Conservation (phyloP, 1,284 basidiomycete species). For the Cryptococcus sp. region DNA sequence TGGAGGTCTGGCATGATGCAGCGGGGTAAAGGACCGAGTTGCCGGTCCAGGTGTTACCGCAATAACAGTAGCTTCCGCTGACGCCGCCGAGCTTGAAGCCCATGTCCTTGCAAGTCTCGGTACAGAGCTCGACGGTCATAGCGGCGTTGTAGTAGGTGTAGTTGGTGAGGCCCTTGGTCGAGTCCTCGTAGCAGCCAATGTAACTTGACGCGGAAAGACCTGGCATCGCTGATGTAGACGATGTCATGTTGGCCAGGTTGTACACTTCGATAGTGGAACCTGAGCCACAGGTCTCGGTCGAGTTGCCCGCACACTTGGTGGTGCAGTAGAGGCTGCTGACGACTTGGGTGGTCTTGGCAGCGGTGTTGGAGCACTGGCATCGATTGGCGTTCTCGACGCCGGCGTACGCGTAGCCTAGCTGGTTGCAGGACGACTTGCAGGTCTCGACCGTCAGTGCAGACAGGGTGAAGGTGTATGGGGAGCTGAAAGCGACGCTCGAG, state of each 20-base stretch:
- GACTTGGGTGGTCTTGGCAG: constrained; percentile 10
- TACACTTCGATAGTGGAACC: constrained; percentile 18
- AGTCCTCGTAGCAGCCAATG: constrained; percentile 20
- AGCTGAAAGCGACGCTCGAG: constrained; percentile 16
- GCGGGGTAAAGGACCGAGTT: constrained; percentile 13
- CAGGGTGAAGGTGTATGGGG: constrained; percentile 23
- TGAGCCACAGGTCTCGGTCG: constrained; percentile 28
- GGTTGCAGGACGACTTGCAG: constrained; percentile 34
- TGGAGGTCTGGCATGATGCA: constrained; percentile 22
- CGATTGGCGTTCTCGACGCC: constrained; percentile 22
- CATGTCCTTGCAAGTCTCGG: constrained; percentile 23
- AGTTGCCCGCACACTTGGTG: constrained; percentile 27
- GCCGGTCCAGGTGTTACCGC: constrained; percentile 27
- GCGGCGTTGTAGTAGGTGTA: constrained; percentile 21
- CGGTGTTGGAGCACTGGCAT: constrained; percentile 18
- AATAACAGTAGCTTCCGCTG: constrained; percentile 26
- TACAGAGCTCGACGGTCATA: constrained; percentile 29
- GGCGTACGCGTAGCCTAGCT: constrained; percentile 26
- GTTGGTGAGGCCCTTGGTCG: constrained; percentile 21
- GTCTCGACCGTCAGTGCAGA: constrained; percentile 28
- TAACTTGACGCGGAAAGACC: constrained; percentile 13
- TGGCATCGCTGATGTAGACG: constrained; percentile 12
- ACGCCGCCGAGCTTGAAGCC: constrained; percentile 19
- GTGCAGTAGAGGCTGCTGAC: constrained; percentile 15
- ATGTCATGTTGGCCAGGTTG: constrained; percentile 14